Evolutionary conservation across 441 rosid genomes (phyloP), one percentile per base, ranked within the genome.

Genomic region (Eugenia klotzschiana): DNA sequence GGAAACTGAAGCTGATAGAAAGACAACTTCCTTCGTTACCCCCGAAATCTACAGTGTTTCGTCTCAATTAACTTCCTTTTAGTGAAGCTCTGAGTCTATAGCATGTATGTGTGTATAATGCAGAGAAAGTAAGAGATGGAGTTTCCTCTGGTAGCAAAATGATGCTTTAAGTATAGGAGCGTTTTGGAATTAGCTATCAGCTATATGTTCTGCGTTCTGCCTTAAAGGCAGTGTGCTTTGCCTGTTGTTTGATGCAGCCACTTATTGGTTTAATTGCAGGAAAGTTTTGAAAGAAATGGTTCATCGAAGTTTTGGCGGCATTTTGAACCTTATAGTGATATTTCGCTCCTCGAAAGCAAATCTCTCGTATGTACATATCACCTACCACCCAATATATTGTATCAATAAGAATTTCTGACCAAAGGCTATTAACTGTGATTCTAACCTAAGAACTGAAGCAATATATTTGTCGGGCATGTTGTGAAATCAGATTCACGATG

Each of bases 281-380:
- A 89, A 88, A 82, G 88, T 46, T 94, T 95, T 81, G 94, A 94
- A 89, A 91, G 81, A 87, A 88, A 84, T 16, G 89, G 93, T 7
- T 91, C 90, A 7, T 88, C 87, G 11, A 93, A 87, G 85, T 94
- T 97, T 91, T 94, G 98, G 98, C 87, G 54, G 85, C 91, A 91
- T 89, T 93, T 97, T 88, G 96, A 94, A 74, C 90, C 80, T 56
- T 94, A 90, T 86, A 82, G 84, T 82, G 79, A 89, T 55, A 81
- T 87, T 55, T 87, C 77, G 15, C 83, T 43, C 55, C 57, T 43
- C 22, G 88, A 86, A 86, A 87, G 87, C 51, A 86, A 79, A 79
- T 80, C 82, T 83, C 51, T 41, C 84, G 94, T 91, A 90, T 79
- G 92, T 86, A 64, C 69, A 20, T 10, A 50, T 83, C 86, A 84